Conservation (phyloP, 2,329 filamentous ascomycete genomes). For the Bipolaris sorokiniana region DNA sequence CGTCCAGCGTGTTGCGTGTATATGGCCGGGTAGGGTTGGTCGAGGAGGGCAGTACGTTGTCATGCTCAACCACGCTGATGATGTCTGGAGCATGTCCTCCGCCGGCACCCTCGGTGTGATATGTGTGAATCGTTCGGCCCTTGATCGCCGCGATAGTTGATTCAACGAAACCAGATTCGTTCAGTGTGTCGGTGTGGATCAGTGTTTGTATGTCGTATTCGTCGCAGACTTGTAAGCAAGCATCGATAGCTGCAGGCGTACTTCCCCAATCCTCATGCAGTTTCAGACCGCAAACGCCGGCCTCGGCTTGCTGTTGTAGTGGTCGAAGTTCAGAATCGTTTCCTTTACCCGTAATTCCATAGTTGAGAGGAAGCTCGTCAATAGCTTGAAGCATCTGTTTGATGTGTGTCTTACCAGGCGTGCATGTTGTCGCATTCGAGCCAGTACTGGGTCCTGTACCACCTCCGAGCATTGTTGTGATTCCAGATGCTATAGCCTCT, state of each 20-base stretch:
- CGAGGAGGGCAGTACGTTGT: slow-evolving; percentile 85
- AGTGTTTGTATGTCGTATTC: slow-evolving; percentile 91
- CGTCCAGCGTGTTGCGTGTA: slow-evolving; percentile 90
- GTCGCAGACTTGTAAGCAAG: slow-evolving; percentile 80
- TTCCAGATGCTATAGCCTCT: slow-evolving; percentile 81
- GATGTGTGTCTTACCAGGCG: slow-evolving; percentile 82
- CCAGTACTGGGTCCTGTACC: slow-evolving; percentile 93
- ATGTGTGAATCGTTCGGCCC: slow-evolving; percentile 88
- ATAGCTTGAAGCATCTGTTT: slow-evolving; percentile 88
- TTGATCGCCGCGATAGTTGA: slow-evolving; percentile 87
- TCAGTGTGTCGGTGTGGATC: slow-evolving; percentile 94
- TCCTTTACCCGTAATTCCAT: slow-evolving; percentile 91
- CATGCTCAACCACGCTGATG: slow-evolving; percentile 87
- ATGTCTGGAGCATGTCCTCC: slow-evolving; percentile 96
- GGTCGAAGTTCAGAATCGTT: slow-evolving; percentile 77
- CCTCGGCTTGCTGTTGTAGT: slow-evolving; percentile 78
- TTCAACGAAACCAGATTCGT: slow-evolving; percentile 97
- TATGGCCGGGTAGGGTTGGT: slow-evolving; percentile 93
- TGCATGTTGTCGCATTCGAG: slow-evolving; percentile 91
- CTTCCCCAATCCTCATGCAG: slow-evolving; percentile 96
- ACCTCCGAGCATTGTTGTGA: slow-evolving; percentile 90
- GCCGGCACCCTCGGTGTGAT: slow-evolving; percentile 94
- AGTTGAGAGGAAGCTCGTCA: slow-evolving; percentile 81
- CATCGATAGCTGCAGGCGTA: slow-evolving; percentile 89
- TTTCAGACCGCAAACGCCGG: slow-evolving; percentile 89